phyloP scores from a whole-genome alignment of 2,329 filamentous ascomycete genomes.

The Diaporthe sp. region DNA sequence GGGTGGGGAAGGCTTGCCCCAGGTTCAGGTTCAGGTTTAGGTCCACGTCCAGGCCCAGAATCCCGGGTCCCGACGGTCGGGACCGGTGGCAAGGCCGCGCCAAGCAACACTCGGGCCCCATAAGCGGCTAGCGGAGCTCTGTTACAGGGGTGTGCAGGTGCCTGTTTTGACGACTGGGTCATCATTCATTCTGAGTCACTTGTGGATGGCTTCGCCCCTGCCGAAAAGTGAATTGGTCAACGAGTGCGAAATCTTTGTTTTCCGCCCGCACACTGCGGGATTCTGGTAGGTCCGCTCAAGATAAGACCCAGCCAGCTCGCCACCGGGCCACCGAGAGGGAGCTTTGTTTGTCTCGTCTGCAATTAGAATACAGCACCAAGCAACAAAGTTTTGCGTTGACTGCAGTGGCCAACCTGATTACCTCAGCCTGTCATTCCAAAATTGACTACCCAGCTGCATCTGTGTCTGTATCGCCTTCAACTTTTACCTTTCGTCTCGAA shows the following conservation, averaged over 20 bases:
- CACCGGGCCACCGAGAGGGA: background rate
- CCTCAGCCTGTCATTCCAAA: conserved; percentile 7
- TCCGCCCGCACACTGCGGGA: background rate
- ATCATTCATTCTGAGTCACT: conserved; percentile 35
- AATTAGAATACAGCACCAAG: conserved; percentile 3
- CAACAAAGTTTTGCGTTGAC: conserved; percentile 6
- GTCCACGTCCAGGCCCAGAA: background rate
- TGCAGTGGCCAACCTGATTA: conserved; percentile 23
- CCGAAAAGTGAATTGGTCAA: conserved; percentile 8
- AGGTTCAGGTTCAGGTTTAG: background rate
- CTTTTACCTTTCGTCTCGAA: background rate
- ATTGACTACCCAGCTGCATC: background rate
- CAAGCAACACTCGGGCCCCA: conserved; percentile 6
- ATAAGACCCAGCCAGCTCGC: conserved; percentile 21
- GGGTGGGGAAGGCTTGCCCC: background rate
- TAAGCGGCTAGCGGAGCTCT: conserved; percentile 29
- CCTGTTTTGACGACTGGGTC: conserved; percentile 11
- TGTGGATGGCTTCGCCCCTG: conserved; percentile 18
- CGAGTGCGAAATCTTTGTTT: conserved; percentile 12
- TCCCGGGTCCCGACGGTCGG: background rate
- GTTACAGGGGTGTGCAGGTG: conserved; percentile 18
- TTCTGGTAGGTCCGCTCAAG: background rate
- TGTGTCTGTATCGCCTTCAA: conserved; percentile 16
- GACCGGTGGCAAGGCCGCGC: conserved; percentile 14
- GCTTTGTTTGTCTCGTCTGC: background rate